A percentile compares a stretch with the other conserved stretches of the same genome.
Evolutionary conservation across 2,329 filamentous ascomycete genomes (phyloP).

Genomic region (Trichoderma breve): DNA sequence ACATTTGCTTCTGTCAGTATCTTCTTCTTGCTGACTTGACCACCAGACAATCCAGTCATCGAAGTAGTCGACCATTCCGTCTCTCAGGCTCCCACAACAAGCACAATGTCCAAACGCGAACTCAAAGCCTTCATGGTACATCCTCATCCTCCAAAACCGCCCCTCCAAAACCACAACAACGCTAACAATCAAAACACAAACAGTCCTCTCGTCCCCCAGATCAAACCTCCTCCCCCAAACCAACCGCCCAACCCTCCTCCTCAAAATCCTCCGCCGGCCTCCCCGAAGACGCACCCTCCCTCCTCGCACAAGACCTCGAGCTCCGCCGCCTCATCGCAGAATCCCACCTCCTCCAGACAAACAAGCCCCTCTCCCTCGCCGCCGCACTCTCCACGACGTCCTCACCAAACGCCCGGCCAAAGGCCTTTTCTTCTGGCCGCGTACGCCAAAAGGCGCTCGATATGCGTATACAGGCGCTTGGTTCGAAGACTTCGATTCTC

Average conservation of each 20-base stretch:
- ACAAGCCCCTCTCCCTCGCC: constrained; percentile 47
- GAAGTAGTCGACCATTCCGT: constrained; percentile 63
- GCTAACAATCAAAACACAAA: neutral
- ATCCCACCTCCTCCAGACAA: constrained; percentile 72
- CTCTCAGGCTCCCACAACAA: constrained; percentile 36
- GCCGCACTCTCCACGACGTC: constrained; percentile 41
- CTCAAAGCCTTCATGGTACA: constrained; percentile 74
- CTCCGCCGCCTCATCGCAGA: constrained; percentile 88
- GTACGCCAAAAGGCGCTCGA: constrained; percentile 80
- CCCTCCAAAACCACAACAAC: constrained; percentile 13
- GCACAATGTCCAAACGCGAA: constrained; percentile 62
- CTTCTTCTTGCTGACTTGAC: constrained; percentile 7
- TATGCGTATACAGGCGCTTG: constrained; percentile 76
- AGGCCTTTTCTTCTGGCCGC: constrained; percentile 58
- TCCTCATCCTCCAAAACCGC: no score
- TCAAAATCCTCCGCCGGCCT: constrained; percentile 33
- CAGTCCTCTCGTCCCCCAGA: constrained; percentile 52
- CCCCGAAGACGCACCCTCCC: constrained; percentile 60
- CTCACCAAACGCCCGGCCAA: constrained; percentile 34
- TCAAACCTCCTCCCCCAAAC: constrained; percentile 28
- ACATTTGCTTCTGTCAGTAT: neutral
- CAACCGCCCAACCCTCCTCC: constrained; percentile 25
- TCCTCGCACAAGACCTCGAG: constrained; percentile 88
- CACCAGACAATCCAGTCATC: constrained; percentile 38
- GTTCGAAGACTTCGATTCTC: constrained; percentile 72